Evolutionary conservation across 2,329 filamentous ascomycete species (phyloP).

Genomic region (Periconia digitata): DNA sequence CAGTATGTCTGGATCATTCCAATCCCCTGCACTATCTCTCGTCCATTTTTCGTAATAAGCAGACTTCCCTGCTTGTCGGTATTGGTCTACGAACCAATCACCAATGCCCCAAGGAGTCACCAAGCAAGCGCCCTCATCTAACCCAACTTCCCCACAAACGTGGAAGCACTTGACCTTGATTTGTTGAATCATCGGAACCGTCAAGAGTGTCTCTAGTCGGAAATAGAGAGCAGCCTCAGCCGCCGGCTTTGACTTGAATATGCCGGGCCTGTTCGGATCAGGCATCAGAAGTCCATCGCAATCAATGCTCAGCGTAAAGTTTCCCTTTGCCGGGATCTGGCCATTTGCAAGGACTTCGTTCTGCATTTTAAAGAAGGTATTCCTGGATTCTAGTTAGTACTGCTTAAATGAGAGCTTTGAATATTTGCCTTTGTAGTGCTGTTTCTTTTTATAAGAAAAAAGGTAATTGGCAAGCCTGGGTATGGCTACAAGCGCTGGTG

Average conservation of each 20-base stretch:
- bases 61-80: no score
- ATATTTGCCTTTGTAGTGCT: no score
- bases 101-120: neutral
- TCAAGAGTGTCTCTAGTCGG: no score
- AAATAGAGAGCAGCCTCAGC: neutral
- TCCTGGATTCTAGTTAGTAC: no score
- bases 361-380: no score
- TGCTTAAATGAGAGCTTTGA: no score
- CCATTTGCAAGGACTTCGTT: no score
- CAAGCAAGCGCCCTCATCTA: neutral
- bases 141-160: neutral
- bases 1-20: neutral
- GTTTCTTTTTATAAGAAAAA: conserved; percentile 37
- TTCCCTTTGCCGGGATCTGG: neutral
- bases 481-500: conserved; percentile 35
- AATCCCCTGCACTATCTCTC: neutral
- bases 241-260: neutral
- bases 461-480: conserved; percentile 37
- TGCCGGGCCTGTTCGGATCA: neutral
- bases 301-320: neutral
- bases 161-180: neutral
- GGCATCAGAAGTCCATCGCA: no score
- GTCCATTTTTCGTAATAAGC: neutral
- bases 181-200: neutral
- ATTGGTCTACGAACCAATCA: no score